Conservation (phyloP, 345 rosid species). For the Linum tenue region DNA sequence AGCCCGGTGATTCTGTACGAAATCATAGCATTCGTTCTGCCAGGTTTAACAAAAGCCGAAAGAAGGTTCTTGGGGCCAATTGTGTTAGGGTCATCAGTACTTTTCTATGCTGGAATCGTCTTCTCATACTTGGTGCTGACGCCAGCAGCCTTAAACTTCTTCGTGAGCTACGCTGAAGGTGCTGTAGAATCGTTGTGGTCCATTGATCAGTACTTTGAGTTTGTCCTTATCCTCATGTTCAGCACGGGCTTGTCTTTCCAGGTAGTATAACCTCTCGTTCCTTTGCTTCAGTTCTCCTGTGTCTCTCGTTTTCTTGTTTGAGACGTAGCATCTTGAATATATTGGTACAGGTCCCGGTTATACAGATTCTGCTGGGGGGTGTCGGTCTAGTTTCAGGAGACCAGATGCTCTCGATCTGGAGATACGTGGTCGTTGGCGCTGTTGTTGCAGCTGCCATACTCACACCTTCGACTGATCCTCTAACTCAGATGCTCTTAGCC, state of each 20-base stretch:
- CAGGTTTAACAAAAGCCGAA: slow-evolving; percentile 88
- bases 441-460: slow-evolving; percentile 87
- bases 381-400: slow-evolving; percentile 79
- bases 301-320: background rate
- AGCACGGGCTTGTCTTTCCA: slow-evolving; percentile 97
- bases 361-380: slow-evolving; percentile 88
- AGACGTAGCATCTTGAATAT: background rate
- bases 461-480: slow-evolving; percentile 97
- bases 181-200: slow-evolving; percentile 96
- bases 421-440: slow-evolving; percentile 91
- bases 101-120: slow-evolving; percentile 72
- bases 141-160: slow-evolving; percentile 97
- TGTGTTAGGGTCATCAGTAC: slow-evolving; percentile 81
- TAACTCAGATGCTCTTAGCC: slow-evolving; percentile 87
- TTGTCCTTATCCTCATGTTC: slow-evolving; percentile 94
- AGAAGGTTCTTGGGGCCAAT: slow-evolving; percentile 92
- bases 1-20: slow-evolving; percentile 88
- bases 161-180: slow-evolving; percentile 91
- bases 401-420: slow-evolving; percentile 94
- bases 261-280: slow-evolving; percentile 34
- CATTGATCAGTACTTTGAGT: slow-evolving; percentile 95
- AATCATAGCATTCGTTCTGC: slow-evolving; percentile 92
- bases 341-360: slow-evolving; percentile 76
- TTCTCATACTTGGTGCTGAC: slow-evolving; percentile 81
- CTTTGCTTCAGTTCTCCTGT: background rate